Base-by-base conservation (phyloP, 1,284 basidiomycete genomes). In the Cryptococcus sp. region DNA sequence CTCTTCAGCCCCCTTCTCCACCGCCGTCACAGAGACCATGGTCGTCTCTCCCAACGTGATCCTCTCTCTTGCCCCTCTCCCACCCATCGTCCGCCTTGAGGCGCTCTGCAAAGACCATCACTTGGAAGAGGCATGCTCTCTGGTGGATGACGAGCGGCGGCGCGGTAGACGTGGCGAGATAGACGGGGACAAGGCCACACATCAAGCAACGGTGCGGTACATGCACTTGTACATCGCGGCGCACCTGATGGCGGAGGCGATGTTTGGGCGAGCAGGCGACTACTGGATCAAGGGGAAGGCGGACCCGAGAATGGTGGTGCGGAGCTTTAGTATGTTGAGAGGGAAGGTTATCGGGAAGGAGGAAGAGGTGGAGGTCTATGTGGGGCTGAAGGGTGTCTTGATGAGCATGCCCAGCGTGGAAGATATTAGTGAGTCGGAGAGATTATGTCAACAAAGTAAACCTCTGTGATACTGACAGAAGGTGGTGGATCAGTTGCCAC, bases 261-360 rank as follows among this genome's bases (percentile, higher is more conserved):
- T 67, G 23, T 80, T 80, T 52, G 75, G 77, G 28, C 68, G 74
- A 18, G 76, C 78, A 3, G 75, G 76, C 4, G 71, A 75, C 18
- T 74, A 75, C 50, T 71, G 76, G 48, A 48, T 67, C 16, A 62
- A 71, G 11, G 75, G 69, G 20, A 77, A 78, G 56, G 57, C 72
- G 9, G 77, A 77, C 62, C 70, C 73, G 0, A 59, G 80, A 0
- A 56, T 80, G 4, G 56, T 80, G 6, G 70, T 80, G 13, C 60
- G 77, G n/a, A 61, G 79, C 16, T 80, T 78, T 55, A 65, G 71
- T 1, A 65, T 64, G 15, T 57, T 79, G 40, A 57, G 72, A 11
- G 75, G 73, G 1, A 73, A 74, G 47, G 60, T 70, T 23, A 75
- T 72, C 37, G 65, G 69, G 1, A 65, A 66, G 9, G 71, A 68